Evolutionary conservation across 1,284 basidiomycete species (phyloP).

Genomic region (Naganishia cerealis): DNA sequence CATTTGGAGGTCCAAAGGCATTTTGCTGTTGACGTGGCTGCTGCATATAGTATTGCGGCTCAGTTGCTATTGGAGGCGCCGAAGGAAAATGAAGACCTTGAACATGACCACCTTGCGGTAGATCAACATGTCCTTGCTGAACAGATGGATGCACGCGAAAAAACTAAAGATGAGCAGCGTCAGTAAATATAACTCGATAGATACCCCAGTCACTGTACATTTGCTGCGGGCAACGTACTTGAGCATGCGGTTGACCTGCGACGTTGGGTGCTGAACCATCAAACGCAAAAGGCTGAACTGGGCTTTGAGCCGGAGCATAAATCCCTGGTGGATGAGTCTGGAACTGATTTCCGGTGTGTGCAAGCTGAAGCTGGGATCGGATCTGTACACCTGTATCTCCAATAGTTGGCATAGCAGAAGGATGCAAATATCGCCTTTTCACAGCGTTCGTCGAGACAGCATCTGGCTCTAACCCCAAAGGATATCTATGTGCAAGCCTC

Average conservation of each 20-base stretch:
- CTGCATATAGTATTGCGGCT: not conserved
- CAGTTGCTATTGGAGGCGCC: not conserved
- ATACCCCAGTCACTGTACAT: not conserved
- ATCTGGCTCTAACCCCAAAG: not conserved
- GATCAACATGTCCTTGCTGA: not conserved
- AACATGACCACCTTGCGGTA: not conserved
- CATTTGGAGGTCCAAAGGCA: not conserved
- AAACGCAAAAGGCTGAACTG: not conserved
- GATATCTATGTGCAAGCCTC: not conserved
- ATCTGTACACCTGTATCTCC: not conserved
- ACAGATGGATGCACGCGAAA: not conserved
- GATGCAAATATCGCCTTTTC: not conserved
- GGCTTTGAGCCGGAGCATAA: not conserved
- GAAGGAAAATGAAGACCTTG: not conserved
- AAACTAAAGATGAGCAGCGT: not conserved
- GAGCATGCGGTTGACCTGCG: not conserved
- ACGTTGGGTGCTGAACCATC: not conserved
- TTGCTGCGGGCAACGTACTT: not conserved
- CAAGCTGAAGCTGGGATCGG: not conserved
- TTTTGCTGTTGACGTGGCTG: not conserved
- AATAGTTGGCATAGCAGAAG: not conserved
- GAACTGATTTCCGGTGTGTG: not conserved
- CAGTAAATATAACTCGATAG: not conserved
- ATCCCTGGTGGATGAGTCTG: not conserved
- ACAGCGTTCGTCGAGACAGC: not conserved